These are phyloP conservation scores for Sclerotinia minor DNA, from an alignment of 2,329 filamentous ascomycete genomes.

Conservation along the genomic window DNA sequence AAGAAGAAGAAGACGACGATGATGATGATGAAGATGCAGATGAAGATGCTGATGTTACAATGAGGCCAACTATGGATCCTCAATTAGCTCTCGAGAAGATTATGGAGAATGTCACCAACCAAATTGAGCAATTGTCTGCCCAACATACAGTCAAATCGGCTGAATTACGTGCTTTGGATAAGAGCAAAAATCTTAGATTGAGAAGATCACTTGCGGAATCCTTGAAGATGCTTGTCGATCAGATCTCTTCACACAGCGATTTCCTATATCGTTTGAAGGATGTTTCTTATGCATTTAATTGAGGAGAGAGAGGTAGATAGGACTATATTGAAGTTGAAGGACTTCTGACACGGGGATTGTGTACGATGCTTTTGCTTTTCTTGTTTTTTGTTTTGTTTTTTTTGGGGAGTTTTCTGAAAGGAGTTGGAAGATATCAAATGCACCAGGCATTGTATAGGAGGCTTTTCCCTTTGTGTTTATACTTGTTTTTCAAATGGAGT, in stretches of 20 bases:
- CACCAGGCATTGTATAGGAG: not conserved
- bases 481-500: not conserved
- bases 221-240: conserved; percentile 15
- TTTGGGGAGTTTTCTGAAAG: not conserved
- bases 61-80: conserved; percentile 15
- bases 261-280: conserved; percentile 20
- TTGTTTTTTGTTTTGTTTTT: not conserved
- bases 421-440: not conserved
- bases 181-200: conserved; percentile 19
- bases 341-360: not conserved
- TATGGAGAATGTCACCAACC: conserved; percentile 11
- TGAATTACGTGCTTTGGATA: conserved; percentile 13
- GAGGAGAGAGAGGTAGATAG: not conserved
- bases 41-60: conserved; percentile 8
- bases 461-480: no score
- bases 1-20: not conserved
- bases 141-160: conserved; percentile 14
- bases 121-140: conserved; percentile 14
- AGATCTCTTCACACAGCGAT: conserved; percentile 19
- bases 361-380: not conserved
- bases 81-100: conserved; percentile 15
- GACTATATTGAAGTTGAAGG: not conserved
- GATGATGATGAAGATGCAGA: not conserved
- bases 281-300: conserved; percentile 13
- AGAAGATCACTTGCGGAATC: conserved; percentile 21